Conservation (phyloP, 1,284 basidiomycete genomes). For the Anthracocystis setariae region DNA sequence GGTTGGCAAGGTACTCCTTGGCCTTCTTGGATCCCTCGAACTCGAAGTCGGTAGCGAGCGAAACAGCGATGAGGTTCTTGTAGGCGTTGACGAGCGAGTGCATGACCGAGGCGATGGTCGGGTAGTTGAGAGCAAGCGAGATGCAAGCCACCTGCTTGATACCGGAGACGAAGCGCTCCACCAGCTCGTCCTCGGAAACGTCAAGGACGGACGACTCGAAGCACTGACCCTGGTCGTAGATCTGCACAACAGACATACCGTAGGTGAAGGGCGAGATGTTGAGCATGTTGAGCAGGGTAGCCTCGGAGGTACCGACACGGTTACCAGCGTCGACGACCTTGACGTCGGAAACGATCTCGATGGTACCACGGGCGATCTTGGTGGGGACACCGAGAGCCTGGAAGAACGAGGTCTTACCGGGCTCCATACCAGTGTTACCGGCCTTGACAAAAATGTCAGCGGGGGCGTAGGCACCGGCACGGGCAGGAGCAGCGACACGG, state of each 20-base stretch:
- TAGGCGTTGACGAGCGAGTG: slow-evolving; percentile 98
- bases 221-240: slow-evolving; percentile 64
- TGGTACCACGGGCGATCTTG: slow-evolving; percentile 99
- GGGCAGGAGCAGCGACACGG: slow-evolving; percentile 97
- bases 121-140: slow-evolving; percentile 93
- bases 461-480: slow-evolving; percentile 95
- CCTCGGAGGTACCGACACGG: slow-evolving; percentile 96
- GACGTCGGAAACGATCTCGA: slow-evolving; percentile 98
- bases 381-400: slow-evolving; percentile 99
- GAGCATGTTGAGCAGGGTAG: slow-evolving; percentile 98
- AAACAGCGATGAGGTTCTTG: slow-evolving; percentile 92
- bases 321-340: slow-evolving; percentile 91
- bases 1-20: slow-evolving; percentile 96
- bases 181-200: slow-evolving; percentile 87
- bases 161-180: slow-evolving; percentile 89
- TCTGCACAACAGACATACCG: slow-evolving; percentile 87
- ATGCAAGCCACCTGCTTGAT: slow-evolving; percentile 95
- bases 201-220: slow-evolving; percentile 91
- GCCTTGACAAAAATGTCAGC: slow-evolving; percentile 90
- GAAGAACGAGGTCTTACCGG: slow-evolving; percentile 82
- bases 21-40: slow-evolving; percentile 94
- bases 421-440: slow-evolving; percentile 99
- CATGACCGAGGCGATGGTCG: slow-evolving; percentile 89
- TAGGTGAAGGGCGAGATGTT: slow-evolving; percentile 89
- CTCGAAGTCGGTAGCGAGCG: slow-evolving; percentile 91